Evolutionary conservation across 306 rosid species (phyloP), one percentile per base, ranked within the genome.

Genomic region (Rubus parviflorus): DNA sequence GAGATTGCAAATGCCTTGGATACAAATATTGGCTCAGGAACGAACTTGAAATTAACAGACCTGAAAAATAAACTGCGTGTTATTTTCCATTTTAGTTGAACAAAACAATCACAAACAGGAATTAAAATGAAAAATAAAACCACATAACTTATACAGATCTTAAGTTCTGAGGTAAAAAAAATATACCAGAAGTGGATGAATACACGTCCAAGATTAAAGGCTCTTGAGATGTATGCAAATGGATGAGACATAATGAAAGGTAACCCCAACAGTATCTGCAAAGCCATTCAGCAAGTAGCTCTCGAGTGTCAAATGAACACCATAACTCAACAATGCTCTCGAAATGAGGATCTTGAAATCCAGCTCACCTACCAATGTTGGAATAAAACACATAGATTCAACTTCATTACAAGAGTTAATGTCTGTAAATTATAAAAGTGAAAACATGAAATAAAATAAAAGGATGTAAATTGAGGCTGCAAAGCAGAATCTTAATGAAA

Each of bases 191-290:
- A 95, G 85, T 90, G 97, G 84, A 95, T 88, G 89, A 95, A 95
- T 85, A 95, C 90, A 2, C 97, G 97, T 43, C 97, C 93, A 70
- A 95, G 99, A 84, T 95, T 89, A 90, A 95, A 95, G 81, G 99
- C 92, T 46, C 87, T 84, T 66, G 99, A 90, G 79, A 95, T 64
- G 85, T 95, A 92, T 63, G 91, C 95, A 75, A 85, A 68, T n/a
- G 96, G 94, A 80, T 92, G 73, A 75, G 97, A 85, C 80, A 90
- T 79, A 77, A 95, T 77, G 85, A 95, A 95, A 70, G 96, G 99
- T 60, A 95, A 87, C 56, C 94, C 99, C 86, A 92, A 58, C 45
- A 95, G 75, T 86, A 95, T 86, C 99, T 92, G 91, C 77, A 86
- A 80, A 83, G 81, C 84, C 85, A 75, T 79, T 81, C 75, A 84